Conservation (phyloP, 169 alveolate genomes). For the Cryptosporidium sp. region DNA sequence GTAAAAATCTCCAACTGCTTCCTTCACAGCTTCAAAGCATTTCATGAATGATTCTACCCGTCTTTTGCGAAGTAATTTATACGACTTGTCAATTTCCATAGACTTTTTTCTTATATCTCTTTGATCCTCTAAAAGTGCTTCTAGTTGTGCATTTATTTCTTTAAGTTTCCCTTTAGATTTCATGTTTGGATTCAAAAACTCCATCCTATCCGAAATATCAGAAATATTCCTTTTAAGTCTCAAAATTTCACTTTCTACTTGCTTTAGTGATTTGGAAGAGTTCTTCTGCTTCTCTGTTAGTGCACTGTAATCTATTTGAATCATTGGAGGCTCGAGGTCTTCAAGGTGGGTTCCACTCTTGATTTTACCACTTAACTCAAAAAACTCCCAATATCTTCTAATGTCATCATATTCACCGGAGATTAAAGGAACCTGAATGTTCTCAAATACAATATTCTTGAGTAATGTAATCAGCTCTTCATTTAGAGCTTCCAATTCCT, state of each 20-base stretch:
- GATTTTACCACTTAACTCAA: constrained; percentile 26
- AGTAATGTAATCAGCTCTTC: constrained; percentile 39
- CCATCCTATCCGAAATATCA: constrained; percentile 42
- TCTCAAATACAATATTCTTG: constrained; percentile 42
- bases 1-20: constrained; percentile 79
- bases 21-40: constrained; percentile 83
- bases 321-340: constrained; percentile 58
- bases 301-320: constrained; percentile 48
- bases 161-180: constrained; percentile 63
- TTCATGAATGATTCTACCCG: constrained; percentile 79
- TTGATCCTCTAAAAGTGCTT: constrained; percentile 51
- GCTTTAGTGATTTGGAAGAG: constrained; percentile 2
- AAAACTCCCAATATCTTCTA: constrained; percentile 64
- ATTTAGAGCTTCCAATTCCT: constrained; percentile 39
- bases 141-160: constrained; percentile 78
- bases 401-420: constrained; percentile 55
- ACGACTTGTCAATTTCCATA: constrained; percentile 39
- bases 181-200: constrained; percentile 52
- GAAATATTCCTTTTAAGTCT: neutral
- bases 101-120: constrained; percentile 68
- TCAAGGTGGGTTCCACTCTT: neutral
- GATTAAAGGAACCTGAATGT: constrained; percentile 33
- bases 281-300: constrained; percentile 4
- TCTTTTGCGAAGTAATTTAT: constrained; percentile 39
- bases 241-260: constrained; percentile 24